phyloP scores from a whole-genome alignment of 352 stramenopile genomes.

The Phytophthora brassicae region DNA sequence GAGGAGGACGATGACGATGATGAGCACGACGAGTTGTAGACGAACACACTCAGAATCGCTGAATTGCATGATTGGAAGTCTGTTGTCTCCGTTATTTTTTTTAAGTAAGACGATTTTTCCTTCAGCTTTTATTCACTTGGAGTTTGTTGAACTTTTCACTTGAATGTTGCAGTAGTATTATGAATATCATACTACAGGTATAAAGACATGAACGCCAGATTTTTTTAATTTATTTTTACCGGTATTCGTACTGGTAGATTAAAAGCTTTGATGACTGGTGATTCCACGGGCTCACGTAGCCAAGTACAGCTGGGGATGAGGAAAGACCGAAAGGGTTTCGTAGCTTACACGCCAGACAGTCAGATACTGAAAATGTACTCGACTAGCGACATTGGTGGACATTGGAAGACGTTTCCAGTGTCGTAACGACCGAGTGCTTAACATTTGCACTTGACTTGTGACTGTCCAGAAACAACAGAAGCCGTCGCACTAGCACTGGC shows the following conservation, averaged over 20 bases:
- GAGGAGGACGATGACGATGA: slow-evolving; percentile 72
- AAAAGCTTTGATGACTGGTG: slow-evolving; percentile 31
- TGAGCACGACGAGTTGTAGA: slow-evolving; percentile 96
- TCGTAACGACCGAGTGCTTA: slow-evolving; percentile 18
- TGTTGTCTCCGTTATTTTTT: slow-evolving; percentile 43
- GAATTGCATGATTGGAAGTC: slow-evolving; percentile 28
- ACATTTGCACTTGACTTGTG: no score
- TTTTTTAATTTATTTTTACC: no score
- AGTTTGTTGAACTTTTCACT: neutral
- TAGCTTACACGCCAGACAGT: slow-evolving; percentile 14
- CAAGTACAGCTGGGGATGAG: neutral
- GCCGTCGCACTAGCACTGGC: neutral
- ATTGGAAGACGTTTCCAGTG: slow-evolving; percentile 7
- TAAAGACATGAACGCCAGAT: no score
- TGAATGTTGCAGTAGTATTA: no score
- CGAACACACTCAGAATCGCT: slow-evolving; percentile 16
- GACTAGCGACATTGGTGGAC: slow-evolving; percentile 7
- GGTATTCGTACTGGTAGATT: no score
- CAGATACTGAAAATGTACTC: slow-evolving; percentile 8
- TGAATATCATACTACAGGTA: no score
- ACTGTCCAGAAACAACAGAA: neutral
- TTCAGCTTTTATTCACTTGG: slow-evolving; percentile 9
- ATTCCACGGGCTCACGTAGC: slow-evolving; percentile 6
- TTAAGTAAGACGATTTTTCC: slow-evolving; percentile 37
- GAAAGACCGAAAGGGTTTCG: slow-evolving; percentile 12